These are phyloP conservation scores for Stemphylium vesicarium DNA, from an alignment of 2,329 filamentous ascomycete species.

Conservation along the genomic window DNA sequence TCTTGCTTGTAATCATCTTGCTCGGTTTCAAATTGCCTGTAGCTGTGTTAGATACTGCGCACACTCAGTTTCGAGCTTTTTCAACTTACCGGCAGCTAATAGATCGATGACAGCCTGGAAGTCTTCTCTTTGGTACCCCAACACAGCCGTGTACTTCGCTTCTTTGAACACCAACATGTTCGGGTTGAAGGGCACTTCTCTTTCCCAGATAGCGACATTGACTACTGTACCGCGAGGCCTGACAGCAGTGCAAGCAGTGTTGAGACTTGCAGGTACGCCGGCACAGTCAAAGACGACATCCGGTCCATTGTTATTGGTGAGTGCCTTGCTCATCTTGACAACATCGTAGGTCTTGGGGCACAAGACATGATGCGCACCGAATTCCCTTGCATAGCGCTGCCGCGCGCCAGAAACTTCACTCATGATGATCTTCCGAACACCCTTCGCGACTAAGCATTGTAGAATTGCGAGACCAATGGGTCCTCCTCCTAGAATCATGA, in stretches of 20 bases:
- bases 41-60: background rate
- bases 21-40: constrained; percentile 59
- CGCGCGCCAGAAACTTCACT: constrained; percentile 61
- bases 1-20: constrained; percentile 67
- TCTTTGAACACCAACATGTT: constrained; percentile 63
- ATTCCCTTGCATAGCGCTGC: constrained; percentile 59
- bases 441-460: constrained; percentile 62
- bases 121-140: constrained; percentile 60
- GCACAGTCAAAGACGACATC: constrained; percentile 69
- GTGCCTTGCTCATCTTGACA: constrained; percentile 52
- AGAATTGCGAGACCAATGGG: constrained; percentile 68
- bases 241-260: constrained; percentile 56
- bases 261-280: constrained; percentile 59
- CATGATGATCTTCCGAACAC: constrained; percentile 63
- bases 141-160: constrained; percentile 58
- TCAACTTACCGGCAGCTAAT: constrained; percentile 45
- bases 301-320: constrained; percentile 59
- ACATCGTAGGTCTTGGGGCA: constrained; percentile 61
- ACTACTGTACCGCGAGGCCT: constrained; percentile 63
- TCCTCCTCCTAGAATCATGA: constrained; percentile 66
- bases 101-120: constrained; percentile 64
- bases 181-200: constrained; percentile 59
- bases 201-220: constrained; percentile 71
- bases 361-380: constrained; percentile 63
- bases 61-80: background rate